phyloP scores from a whole-genome alignment of 2,329 filamentous ascomycete genomes.

The Trichophyton mentagrophytes region DNA sequence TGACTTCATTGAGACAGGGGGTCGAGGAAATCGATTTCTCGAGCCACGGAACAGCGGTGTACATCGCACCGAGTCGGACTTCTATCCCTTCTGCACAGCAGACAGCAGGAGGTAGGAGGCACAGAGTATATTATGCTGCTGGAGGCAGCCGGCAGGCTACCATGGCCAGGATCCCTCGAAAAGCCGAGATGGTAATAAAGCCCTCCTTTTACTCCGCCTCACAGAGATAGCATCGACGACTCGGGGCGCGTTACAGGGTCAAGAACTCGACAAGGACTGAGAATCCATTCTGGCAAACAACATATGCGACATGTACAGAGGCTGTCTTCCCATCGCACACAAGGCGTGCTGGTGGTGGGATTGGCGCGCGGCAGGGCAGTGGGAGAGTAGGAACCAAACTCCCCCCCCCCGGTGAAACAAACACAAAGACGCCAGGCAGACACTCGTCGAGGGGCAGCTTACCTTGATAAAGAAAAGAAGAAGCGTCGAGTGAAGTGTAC shows the following conservation, averaged over 20 bases:
- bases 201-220: background rate
- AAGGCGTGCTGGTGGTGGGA: background rate
- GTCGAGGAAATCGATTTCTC: background rate
- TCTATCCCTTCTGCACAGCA: background rate
- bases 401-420: background rate
- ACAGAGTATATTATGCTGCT: background rate
- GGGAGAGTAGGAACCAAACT: background rate
- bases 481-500: conserved; percentile 12
- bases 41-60: conserved; percentile 1
- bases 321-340: background rate
- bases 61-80: background rate
- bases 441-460: background rate
- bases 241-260: background rate
- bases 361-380: conserved; percentile 3
- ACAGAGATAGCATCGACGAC: background rate
- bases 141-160: background rate
- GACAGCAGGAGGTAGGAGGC: background rate
- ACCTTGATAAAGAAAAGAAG: conserved; percentile 9
- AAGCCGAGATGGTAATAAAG: background rate
- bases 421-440: background rate
- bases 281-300: background rate
- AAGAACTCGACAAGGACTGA: background rate
- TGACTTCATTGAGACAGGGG: conserved; percentile 2
- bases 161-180: background rate
- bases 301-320: background rate